Evolutionary conservation across 2,329 filamentous ascomycete genomes (phyloP).

Genomic region (Trichophyton mentagrophytes): DNA sequence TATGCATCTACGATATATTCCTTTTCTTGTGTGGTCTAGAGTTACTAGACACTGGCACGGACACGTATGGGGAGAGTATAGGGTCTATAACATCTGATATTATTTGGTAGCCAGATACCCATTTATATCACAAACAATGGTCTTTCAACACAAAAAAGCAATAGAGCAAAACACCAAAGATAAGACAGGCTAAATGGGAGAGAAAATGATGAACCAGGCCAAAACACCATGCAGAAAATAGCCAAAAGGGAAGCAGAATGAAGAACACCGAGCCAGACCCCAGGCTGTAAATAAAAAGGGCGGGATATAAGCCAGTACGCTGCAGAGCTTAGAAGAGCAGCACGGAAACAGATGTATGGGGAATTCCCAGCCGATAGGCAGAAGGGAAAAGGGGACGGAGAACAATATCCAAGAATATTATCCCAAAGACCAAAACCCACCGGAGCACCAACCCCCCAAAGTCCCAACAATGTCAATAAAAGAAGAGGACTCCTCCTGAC

Average conservation of each 20-base stretch:
- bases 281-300: background rate
- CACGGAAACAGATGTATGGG: conserved; percentile 1
- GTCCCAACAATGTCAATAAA: background rate
- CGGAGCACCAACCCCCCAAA: background rate
- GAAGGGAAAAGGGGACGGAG: conserved; percentile 12
- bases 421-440: background rate
- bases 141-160: background rate
- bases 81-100: background rate
- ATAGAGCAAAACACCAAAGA: background rate
- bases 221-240: conserved; percentile 3
- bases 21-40: background rate
- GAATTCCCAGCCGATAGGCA: conserved; percentile 10
- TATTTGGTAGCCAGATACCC: conserved; percentile 1
- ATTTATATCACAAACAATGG: background rate
- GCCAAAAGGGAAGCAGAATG: background rate
- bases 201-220: background rate
- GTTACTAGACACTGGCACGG: background rate
- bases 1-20: background rate
- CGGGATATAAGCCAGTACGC: background rate
- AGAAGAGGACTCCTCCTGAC: background rate
- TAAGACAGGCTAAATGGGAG: background rate
- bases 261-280: background rate
- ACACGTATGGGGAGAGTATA: background rate
- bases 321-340: background rate
- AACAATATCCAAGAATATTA: conserved; percentile 6